Evolutionary conservation across 352 stramenopile species (phyloP).

Genomic region (Phytophthora macrochlamydospora): DNA sequence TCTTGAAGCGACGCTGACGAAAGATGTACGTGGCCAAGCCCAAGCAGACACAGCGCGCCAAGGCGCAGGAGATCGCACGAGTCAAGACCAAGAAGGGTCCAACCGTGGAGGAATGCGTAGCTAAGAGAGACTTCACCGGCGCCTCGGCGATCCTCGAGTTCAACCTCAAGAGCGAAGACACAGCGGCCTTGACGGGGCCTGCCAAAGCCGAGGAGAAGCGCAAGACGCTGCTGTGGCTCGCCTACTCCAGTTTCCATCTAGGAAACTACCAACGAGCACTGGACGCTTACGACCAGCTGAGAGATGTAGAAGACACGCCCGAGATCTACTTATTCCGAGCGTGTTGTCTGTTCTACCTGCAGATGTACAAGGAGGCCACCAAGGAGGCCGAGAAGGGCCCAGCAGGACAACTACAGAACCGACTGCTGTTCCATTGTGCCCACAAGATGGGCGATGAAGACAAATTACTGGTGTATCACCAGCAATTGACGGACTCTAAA

Average conservation of each 20-base stretch:
- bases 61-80: constrained; percentile 70
- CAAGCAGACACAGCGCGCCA: constrained; percentile 74
- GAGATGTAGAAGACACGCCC: constrained; percentile 19
- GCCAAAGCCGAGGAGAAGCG: constrained; percentile 58
- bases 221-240: constrained; percentile 92
- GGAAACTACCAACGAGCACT: constrained; percentile 94
- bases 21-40: constrained; percentile 82
- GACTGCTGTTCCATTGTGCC: constrained; percentile 52
- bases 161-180: constrained; percentile 90
- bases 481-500: constrained; percentile 31
- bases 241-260: constrained; percentile 95
- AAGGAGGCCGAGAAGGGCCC: constrained; percentile 47
- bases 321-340: constrained; percentile 40
- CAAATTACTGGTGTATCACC: constrained; percentile 70
- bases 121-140: constrained; percentile 93
- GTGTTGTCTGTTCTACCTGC: constrained; percentile 61
- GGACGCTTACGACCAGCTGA: constrained; percentile 77
- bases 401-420: constrained; percentile 51
- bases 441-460: constrained; percentile 77
- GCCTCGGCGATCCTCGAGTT: constrained; percentile 95
- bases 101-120: constrained; percentile 76
- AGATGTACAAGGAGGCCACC: constrained; percentile 53
- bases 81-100: constrained; percentile 82
- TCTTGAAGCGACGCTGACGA: constrained; percentile 30
- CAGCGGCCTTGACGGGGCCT: constrained; percentile 18